A percentile compares a stretch with the other conserved stretches of the same genome.
Conservation (phyloP, 352 stramenopile genomes). For the Phytophthora constricta region DNA sequence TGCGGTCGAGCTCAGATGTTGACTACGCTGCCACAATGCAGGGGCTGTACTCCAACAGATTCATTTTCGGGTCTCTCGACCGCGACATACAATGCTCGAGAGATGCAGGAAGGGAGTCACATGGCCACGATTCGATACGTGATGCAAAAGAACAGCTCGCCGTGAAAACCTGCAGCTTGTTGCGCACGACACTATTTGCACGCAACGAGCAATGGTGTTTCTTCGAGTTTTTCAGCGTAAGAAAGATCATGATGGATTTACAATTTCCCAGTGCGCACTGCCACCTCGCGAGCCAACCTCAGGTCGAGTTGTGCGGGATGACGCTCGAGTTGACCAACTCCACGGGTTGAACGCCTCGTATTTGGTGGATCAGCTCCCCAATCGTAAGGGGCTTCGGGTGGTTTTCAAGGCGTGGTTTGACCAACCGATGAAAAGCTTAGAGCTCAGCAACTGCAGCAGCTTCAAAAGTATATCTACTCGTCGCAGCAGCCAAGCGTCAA, state of each 20-base stretch:
- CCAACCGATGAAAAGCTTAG: not conserved
- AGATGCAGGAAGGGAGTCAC: not conserved
- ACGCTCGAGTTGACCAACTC: slow-evolving; percentile 44
- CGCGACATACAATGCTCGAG: slow-evolving; percentile 28
- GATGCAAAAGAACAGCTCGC: slow-evolving; percentile 30
- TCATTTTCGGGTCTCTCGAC: slow-evolving; percentile 45
- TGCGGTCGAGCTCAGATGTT: slow-evolving; percentile 21
- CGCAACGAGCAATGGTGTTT: slow-evolving; percentile 53
- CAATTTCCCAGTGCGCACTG: slow-evolving; percentile 39
- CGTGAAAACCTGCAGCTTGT: slow-evolving; percentile 47
- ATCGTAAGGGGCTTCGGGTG: slow-evolving; percentile 39
- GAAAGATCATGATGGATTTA: slow-evolving; percentile 36
- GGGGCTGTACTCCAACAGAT: slow-evolving; percentile 41
- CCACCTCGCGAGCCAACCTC: slow-evolving; percentile 20
- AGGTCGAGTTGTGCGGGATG: slow-evolving; percentile 23
- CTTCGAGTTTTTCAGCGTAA: slow-evolving; percentile 40
- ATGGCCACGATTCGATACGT: slow-evolving; percentile 1
- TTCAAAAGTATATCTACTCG: slow-evolving; percentile 22
- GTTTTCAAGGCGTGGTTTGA: slow-evolving; percentile 52
- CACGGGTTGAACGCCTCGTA: slow-evolving; percentile 45
- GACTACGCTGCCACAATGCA: slow-evolving; percentile 37
- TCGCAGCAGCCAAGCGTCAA: slow-evolving; percentile 12
- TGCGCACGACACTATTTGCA: slow-evolving; percentile 31
- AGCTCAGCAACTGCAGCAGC: not conserved
- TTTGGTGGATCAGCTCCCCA: slow-evolving; percentile 42